These are phyloP conservation scores for Paramecium biaurelia DNA, from an alignment of 73 alveolate species.

Conservation along the genomic window DNA sequence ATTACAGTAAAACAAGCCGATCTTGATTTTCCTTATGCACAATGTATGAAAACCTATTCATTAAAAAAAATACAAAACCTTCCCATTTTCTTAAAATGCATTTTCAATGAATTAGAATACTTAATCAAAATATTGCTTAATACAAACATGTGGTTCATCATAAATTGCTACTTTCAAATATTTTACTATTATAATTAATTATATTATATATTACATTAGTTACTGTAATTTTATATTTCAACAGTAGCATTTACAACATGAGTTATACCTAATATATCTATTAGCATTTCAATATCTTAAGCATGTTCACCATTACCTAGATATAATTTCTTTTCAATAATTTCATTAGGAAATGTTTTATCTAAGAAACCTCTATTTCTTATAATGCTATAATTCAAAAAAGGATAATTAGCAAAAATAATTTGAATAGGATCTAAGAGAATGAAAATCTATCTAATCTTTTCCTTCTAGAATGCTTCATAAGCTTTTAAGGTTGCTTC, in stretches of 20 bases:
- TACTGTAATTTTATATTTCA: constrained; percentile 32
- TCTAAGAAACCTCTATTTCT: constrained; percentile 21
- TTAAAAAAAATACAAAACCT: not conserved
- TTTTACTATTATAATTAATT: not conserved
- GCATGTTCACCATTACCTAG: constrained; percentile 45
- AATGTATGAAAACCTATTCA: constrained; percentile 39
- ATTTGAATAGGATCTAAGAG: not conserved
- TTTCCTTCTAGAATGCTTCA: not conserved
- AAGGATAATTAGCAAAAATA: not conserved
- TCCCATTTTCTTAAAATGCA: constrained; percentile 40
- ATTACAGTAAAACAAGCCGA: constrained; percentile 48
- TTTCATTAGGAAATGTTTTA: constrained; percentile 45
- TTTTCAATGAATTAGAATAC: constrained; percentile 9
- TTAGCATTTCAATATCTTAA: constrained; percentile 18
- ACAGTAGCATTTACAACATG: constrained; percentile 57
- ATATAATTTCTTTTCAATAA: constrained; percentile 21
- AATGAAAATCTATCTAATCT: not conserved
- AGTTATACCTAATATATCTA: constrained; percentile 46
- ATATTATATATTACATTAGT: not conserved
- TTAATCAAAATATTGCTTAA: constrained; percentile 48
- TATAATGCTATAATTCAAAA: not conserved
- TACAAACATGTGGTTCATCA: constrained; percentile 25
- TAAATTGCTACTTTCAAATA: constrained; percentile 51
- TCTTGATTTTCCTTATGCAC: constrained; percentile 60
- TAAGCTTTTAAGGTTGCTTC: not conserved